Conservation (phyloP, 257 asterid genomes). For the Solanum corneliomulleri region DNA sequence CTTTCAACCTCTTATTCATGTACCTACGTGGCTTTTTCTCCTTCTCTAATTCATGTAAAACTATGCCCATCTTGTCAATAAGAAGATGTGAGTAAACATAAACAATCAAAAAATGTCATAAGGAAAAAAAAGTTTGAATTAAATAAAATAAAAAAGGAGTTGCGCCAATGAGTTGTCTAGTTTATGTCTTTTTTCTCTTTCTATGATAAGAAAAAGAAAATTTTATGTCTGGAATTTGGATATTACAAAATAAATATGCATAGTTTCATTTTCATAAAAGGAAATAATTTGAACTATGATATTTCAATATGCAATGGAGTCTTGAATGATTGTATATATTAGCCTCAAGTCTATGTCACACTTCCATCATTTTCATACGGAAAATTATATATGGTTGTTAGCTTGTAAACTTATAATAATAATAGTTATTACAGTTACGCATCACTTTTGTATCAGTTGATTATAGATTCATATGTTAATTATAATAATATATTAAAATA, state of each 20-base stretch:
- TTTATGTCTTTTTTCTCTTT: neutral
- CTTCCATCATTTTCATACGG: neutral
- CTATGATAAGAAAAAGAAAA: neutral
- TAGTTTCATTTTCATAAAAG: neutral
- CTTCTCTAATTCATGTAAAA: slow-evolving; percentile 11
- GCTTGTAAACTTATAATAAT: neutral
- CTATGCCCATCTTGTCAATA: neutral
- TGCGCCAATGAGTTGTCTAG: neutral
- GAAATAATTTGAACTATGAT: neutral
- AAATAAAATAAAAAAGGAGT: neutral
- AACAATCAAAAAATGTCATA: neutral
- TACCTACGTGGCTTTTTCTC: slow-evolving; percentile 20
- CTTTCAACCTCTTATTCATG: neutral
- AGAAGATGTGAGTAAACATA: neutral
- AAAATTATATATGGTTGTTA: neutral
- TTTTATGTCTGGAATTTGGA: neutral
- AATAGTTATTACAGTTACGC: neutral
- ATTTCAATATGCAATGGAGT: neutral
- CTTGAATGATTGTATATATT: neutral
- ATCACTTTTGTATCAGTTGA: neutral
- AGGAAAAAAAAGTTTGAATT: neutral
- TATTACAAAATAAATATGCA: neutral
- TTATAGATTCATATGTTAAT: neutral
- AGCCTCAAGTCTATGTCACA: neutral
- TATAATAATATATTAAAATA: neutral